These are phyloP conservation scores for Termitomyces heimii DNA, from an alignment of 768 basidiomycete species.

Conservation along the genomic window DNA sequence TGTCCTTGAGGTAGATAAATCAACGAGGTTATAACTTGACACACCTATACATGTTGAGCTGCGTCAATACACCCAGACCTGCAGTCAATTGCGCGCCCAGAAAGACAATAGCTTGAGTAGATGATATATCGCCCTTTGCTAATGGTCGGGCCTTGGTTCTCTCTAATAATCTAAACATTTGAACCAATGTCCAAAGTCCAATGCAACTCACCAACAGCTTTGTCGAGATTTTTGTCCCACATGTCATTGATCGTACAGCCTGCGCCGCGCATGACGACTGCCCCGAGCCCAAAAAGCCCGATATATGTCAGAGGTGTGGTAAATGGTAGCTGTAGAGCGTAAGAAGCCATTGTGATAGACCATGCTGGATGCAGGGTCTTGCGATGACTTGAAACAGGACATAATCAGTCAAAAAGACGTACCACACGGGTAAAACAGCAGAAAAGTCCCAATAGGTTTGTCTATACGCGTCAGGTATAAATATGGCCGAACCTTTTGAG, in stretches of 20 bases:
- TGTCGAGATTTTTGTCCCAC: conserved; percentile 94
- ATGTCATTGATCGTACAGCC: conserved; percentile 99
- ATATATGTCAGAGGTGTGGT: conserved; percentile 71
- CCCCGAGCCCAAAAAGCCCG: conserved; percentile 82
- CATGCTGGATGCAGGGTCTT: conserved; percentile 59
- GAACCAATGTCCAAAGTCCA: background rate
- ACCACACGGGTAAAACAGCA: conserved; percentile 96
- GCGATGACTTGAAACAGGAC: background rate
- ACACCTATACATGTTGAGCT: conserved; percentile 94
- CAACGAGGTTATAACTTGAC: conserved; percentile 14
- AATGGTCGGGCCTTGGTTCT: conserved; percentile 87
- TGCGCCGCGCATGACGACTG: conserved; percentile 93
- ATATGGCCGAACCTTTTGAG: conserved; percentile 64
- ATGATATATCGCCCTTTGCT: conserved; percentile 75
- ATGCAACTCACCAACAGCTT: conserved; percentile 67
- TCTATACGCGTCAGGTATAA: conserved; percentile 83
- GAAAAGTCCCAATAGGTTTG: conserved; percentile 91
- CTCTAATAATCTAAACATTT: conserved; percentile 35
- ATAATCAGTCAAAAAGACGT: conserved; percentile 22
- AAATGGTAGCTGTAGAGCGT: conserved; percentile 63
- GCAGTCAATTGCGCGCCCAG: conserved; percentile 75
- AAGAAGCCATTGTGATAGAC: conserved; percentile 97
- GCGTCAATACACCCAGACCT: conserved; percentile 81
- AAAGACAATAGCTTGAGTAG: conserved; percentile 71
- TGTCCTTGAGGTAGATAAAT: background rate